phyloP scores from a whole-genome alignment of 2,329 filamentous ascomycete species.

The Hymenoscyphus occultus region DNA sequence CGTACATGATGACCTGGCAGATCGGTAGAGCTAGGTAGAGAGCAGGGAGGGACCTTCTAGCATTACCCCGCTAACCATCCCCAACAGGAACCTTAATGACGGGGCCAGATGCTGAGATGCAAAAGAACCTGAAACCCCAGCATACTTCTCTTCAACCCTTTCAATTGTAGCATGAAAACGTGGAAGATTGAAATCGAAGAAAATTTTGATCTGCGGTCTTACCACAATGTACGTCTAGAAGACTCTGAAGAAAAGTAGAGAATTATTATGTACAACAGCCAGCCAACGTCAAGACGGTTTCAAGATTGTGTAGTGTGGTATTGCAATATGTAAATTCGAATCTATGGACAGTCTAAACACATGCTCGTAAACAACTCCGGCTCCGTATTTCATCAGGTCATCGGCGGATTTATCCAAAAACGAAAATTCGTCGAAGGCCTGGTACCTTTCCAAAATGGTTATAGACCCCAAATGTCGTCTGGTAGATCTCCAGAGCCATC shows the following conservation, averaged over 20 bases:
- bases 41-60: too few relatives aligned
- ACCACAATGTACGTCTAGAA: background rate
- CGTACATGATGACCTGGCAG: too few relatives aligned
- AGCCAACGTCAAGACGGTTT: background rate
- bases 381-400: constrained; percentile 23
- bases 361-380: background rate
- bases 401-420: constrained; percentile 29
- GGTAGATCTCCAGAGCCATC: constrained; percentile 23
- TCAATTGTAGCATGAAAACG: background rate
- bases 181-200: background rate
- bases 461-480: constrained; percentile 37
- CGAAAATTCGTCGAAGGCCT: constrained; percentile 34
- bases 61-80: background rate
- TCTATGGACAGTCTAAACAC: constrained; percentile 6
- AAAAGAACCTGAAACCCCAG: background rate
- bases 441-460: constrained; percentile 37
- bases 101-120: background rate
- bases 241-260: background rate
- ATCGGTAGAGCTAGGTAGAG: too few relatives aligned
- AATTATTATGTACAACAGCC: background rate
- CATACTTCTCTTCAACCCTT: background rate
- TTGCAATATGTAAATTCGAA: constrained; percentile 17
- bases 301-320: constrained; percentile 17
- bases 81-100: background rate
- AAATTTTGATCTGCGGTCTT: background rate